Evolutionary conservation across 1,284 basidiomycete species (phyloP).

Genomic region (Entoloma clypeatum): DNA sequence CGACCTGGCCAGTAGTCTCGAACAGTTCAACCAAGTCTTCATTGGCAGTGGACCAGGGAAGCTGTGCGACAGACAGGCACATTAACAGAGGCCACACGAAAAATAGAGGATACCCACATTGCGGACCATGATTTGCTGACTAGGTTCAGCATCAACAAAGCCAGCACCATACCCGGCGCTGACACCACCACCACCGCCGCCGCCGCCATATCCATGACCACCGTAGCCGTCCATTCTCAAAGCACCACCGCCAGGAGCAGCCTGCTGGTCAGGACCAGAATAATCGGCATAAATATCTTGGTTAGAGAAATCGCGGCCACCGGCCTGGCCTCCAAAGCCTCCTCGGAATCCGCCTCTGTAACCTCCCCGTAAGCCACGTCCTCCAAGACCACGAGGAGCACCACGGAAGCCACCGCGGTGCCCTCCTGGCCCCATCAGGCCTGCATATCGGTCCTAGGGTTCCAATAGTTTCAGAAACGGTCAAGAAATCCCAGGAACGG

Average conservation of each 20-base stretch:
- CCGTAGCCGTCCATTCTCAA: slow-evolving; percentile 47
- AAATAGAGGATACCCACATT: slow-evolving; percentile 64
- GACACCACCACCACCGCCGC: slow-evolving; percentile 34
- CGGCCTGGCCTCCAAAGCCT: slow-evolving; percentile 46
- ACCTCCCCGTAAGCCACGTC: slow-evolving; percentile 52
- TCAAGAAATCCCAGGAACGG: neutral
- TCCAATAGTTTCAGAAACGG: slow-evolving; percentile 7
- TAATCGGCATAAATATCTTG: slow-evolving; percentile 81
- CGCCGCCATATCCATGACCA: slow-evolving; percentile 23
- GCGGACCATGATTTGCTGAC: slow-evolving; percentile 95
- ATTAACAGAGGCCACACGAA: neutral
- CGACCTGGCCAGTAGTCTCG: slow-evolving; percentile 94
- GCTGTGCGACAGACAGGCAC: slow-evolving; percentile 40
- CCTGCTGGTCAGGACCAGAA: slow-evolving; percentile 69
- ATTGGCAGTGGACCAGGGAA: slow-evolving; percentile 99
- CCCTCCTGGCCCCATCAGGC: slow-evolving; percentile 63
- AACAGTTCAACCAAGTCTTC: slow-evolving; percentile 98
- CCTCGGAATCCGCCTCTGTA: slow-evolving; percentile 63
- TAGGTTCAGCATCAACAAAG: slow-evolving; percentile 67
- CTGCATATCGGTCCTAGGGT: slow-evolving; percentile 81
- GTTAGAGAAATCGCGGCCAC: slow-evolving; percentile 68
- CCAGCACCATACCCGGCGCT: slow-evolving; percentile 31
- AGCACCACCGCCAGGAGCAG: slow-evolving; percentile 36
- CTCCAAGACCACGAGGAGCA: slow-evolving; percentile 37
- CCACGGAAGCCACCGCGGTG: slow-evolving; percentile 38